These are phyloP conservation scores for Tylopilus rubrobrunneus DNA, from an alignment of 768 basidiomycete species.

Conservation along the genomic window DNA sequence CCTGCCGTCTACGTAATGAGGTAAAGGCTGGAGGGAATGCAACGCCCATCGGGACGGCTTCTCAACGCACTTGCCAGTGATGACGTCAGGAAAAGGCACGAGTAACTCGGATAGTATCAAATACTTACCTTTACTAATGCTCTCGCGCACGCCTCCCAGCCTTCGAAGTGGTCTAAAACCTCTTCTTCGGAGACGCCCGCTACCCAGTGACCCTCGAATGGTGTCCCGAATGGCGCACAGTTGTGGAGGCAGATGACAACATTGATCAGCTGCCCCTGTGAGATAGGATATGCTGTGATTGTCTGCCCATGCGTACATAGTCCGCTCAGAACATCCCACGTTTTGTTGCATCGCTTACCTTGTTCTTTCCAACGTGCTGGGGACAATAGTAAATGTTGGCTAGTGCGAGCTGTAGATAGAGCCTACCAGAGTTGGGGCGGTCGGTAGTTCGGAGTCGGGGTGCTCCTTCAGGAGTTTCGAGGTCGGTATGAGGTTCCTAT, in stretches of 20 bases:
- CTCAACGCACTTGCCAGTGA: slow-evolving; percentile 30
- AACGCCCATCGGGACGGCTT: slow-evolving; percentile 42
- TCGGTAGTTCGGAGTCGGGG: slow-evolving; percentile 27
- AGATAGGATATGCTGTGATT: slow-evolving; percentile 38
- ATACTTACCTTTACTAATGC: slow-evolving; percentile 9
- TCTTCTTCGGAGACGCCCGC: slow-evolving; percentile 30
- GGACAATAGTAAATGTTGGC: background rate
- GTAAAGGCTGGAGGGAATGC: slow-evolving; percentile 38
- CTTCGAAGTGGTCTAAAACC: slow-evolving; percentile 25
- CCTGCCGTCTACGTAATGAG: slow-evolving; percentile 34
- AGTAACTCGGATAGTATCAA: background rate
- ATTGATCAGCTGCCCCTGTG: slow-evolving; percentile 35
- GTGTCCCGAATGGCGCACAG: slow-evolving; percentile 27
- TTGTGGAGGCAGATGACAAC: slow-evolving; percentile 31
- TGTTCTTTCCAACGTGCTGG: slow-evolving; percentile 24
- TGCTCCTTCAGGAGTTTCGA: slow-evolving; percentile 28
- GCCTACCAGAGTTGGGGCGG: slow-evolving; percentile 22
- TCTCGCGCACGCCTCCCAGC: slow-evolving; percentile 18
- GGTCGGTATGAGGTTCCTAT: slow-evolving; percentile 35
- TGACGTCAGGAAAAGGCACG: background rate
- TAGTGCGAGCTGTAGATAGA: background rate
- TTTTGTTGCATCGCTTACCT: background rate
- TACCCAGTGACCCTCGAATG: slow-evolving; percentile 30
- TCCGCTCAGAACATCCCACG: too few relatives aligned
- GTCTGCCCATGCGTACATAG: too few relatives aligned